Conservation (phyloP, 768 basidiomycete species). For the Suillus americanus region DNA sequence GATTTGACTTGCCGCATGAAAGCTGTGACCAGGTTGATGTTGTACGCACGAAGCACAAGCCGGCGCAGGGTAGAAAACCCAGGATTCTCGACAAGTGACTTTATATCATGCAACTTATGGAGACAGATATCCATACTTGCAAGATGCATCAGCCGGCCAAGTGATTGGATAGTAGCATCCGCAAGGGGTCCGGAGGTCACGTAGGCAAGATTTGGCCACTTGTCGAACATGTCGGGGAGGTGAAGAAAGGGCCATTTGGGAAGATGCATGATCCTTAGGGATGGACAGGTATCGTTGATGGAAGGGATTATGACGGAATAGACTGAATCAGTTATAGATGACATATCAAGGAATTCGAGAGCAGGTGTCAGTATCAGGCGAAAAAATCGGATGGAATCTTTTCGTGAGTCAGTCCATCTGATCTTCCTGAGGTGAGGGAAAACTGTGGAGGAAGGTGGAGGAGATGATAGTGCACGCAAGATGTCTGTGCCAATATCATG, state of each 20-base stretch:
- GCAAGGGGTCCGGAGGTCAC: constrained; percentile 4
- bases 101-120: constrained; percentile 6
- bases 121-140: constrained; percentile 5
- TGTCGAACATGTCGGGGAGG: constrained; percentile 1
- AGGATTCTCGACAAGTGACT: neutral
- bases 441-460: neutral
- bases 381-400: constrained; percentile 3
- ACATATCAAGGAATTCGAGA: constrained; percentile 7
- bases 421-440: constrained; percentile 2
- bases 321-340: neutral
- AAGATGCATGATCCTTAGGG: constrained; percentile 5
- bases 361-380: constrained; percentile 3
- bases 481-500: constrained; percentile 1
- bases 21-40: neutral
- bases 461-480: constrained; percentile 2
- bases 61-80: constrained; percentile 4
- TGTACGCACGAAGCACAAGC: constrained; percentile 3
- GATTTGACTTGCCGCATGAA: constrained; percentile 5
- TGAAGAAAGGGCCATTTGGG: constrained; percentile 6
- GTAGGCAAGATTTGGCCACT: constrained; percentile 4
- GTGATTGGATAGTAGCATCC: constrained; percentile 2
- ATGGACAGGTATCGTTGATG: constrained; percentile 1
- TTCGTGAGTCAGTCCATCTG: constrained; percentile 4
- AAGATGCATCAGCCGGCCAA: constrained; percentile 3
- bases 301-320: constrained; percentile 5